These are phyloP conservation scores for Clathrus columnatus DNA, from an alignment of 768 basidiomycete species.

Conservation along the genomic window DNA sequence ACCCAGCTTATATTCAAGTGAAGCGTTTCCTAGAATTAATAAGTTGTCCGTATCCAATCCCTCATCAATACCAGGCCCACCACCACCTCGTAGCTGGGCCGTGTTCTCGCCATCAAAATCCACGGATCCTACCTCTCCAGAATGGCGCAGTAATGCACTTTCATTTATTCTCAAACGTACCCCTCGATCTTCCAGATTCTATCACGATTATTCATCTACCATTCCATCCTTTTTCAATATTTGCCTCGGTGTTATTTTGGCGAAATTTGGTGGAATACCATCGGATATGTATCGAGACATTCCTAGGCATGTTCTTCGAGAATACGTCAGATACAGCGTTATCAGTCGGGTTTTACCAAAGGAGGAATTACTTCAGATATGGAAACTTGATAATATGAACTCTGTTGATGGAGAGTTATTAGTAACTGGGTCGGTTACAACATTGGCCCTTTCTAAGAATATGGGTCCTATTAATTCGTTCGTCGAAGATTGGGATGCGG, in stretches of 20 bases:
- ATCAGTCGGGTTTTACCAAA: slow-evolving; percentile 46
- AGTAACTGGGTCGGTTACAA: slow-evolving; percentile 47
- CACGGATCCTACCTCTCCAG: slow-evolving; percentile 22
- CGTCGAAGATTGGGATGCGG: slow-evolving; percentile 13
- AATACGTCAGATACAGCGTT: slow-evolving; percentile 49
- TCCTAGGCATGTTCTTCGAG: slow-evolving; percentile 49
- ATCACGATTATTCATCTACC: background rate
- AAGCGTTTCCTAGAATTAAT: slow-evolving; percentile 1
- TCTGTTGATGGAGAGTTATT: slow-evolving; percentile 52
- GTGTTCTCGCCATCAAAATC: slow-evolving; percentile 21
- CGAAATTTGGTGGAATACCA: slow-evolving; percentile 33
- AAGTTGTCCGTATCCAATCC: background rate
- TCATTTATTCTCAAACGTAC: slow-evolving; percentile 38
- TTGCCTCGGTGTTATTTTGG: slow-evolving; percentile 46
- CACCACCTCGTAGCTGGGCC: slow-evolving; percentile 56
- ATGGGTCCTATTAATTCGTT: slow-evolving; percentile 27
- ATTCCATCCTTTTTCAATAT: slow-evolving; percentile 47
- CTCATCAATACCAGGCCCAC: slow-evolving; percentile 33
- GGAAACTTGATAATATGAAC: slow-evolving; percentile 38
- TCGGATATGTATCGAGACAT: slow-evolving; percentile 41
- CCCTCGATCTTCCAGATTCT: background rate
- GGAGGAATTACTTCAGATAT: slow-evolving; percentile 41
- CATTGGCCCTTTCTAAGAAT: slow-evolving; percentile 30
- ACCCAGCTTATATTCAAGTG: slow-evolving; percentile 12
- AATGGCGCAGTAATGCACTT: slow-evolving; percentile 51